Base-by-base conservation (phyloP, 768 basidiomycete species). In the Candolleomyces eurysporus region DNA sequence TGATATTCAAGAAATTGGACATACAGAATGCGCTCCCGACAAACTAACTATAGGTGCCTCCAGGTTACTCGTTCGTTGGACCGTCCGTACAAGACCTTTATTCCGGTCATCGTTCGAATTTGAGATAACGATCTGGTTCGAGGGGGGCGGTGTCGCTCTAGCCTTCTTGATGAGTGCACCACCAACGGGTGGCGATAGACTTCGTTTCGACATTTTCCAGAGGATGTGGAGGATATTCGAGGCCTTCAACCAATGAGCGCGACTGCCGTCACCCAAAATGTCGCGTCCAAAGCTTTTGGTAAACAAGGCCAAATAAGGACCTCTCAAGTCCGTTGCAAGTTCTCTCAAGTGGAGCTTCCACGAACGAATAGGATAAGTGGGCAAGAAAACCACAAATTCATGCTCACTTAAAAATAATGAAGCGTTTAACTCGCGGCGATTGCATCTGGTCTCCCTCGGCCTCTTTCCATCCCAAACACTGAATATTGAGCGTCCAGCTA, bases 41-140 rank as follows among this genome's bases (percentile, higher is more conserved):
- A 99, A 78, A 67, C 91, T 91, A 69, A 98, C 86, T 69, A 99
- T 98, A 31, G 97, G 97, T 48, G 95, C 94, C 67, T 94, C 90
- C 45, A 98, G 82, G 66, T 84, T 89, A 75, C 92, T 94, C n/a
- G 97, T 99, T 50, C 97, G 83, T 72, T 92, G 91, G 30, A 98
- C 85, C 22, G 85, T 90, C 64, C 95, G 83, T 63, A 96, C 81
- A 57, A 95, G 84, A 21, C 88, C 91, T 70, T 92, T 91, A 73
- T 82, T 84, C 56, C 86, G 80, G 63, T 90, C 87, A 69, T 92
- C 87, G 58, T 83, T 83, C 0, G 84, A 82, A 2, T 89, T 88
- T 0, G 92, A 93, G 42, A 94, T 92, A 43, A 82, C 82, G 53
- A 94, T 84, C 68, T 94, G 90, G 66, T 81, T 89, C 3, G 77